Conservation (phyloP, 495 filamentous ascomycete species). For the Entonaema liquescens region DNA sequence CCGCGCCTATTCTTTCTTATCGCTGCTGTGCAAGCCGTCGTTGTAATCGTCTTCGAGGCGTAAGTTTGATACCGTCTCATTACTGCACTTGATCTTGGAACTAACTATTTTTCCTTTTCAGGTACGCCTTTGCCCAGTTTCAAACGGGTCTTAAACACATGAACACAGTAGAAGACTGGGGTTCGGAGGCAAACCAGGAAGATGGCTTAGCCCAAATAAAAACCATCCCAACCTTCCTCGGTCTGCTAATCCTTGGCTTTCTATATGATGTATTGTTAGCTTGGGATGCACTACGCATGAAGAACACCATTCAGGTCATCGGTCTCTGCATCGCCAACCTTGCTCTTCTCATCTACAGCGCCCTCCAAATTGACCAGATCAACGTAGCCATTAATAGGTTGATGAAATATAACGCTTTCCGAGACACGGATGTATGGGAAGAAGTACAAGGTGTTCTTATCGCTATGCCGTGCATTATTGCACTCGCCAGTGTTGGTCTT, state of each 20-base stretch:
- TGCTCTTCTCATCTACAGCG: conserved; percentile 88
- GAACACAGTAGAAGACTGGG: not conserved
- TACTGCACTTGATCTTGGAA: not conserved
- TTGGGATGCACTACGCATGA: conserved; percentile 90
- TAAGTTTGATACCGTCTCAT: conserved; percentile 59
- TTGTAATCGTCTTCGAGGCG: conserved; percentile 85
- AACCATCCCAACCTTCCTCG: conserved; percentile 87
- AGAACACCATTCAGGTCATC: conserved; percentile 99
- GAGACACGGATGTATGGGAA: conserved; percentile 65
- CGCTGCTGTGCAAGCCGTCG: conserved; percentile 76
- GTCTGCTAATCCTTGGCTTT: conserved; percentile 97
- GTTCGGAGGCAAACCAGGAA: conserved; percentile 37
- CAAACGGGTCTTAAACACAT: conserved; percentile 60
- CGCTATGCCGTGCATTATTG: conserved; percentile 85
- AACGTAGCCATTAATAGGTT: conserved; percentile 69
- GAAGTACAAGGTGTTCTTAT: conserved; percentile 78
- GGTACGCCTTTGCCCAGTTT: conserved; percentile 77
- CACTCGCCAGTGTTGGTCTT: conserved; percentile 74
- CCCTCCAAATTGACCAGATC: conserved; percentile 91
- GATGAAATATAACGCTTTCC: conserved; percentile 38
- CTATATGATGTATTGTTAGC: conserved; percentile 88
- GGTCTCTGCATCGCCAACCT: conserved; percentile 92
- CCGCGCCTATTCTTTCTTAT: conserved; percentile 84
- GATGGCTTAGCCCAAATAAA: conserved; percentile 60
- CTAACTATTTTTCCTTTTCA: conserved; percentile 48